These are phyloP conservation scores for Modicella reniformis DNA, from an alignment of 371 early-diverging fungal species.

Conservation along the genomic window DNA sequence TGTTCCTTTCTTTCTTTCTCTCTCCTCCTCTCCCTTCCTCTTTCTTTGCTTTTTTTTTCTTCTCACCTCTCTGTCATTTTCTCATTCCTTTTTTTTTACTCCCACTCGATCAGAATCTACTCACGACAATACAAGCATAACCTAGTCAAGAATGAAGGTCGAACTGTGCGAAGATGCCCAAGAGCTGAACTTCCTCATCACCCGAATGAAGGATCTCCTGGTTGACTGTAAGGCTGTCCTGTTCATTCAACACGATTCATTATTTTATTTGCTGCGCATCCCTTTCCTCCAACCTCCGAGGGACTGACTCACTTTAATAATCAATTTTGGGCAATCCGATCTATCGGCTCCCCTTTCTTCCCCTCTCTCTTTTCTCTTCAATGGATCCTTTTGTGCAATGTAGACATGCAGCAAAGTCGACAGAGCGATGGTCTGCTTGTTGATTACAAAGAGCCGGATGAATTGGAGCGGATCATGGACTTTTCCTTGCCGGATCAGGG, in stretches of 20 bases:
- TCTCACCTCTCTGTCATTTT: not conserved
- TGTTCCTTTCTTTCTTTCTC: not conserved
- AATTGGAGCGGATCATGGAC: constrained; percentile 64
- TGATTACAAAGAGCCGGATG: constrained; percentile 60
- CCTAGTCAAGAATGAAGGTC: constrained; percentile 3
- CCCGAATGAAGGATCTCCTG: constrained; percentile 50
- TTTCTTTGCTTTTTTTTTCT: not conserved
- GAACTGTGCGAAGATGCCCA: constrained; percentile 51
- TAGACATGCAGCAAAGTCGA: constrained; percentile 61
- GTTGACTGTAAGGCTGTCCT: constrained; percentile 39
- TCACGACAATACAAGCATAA: not conserved
- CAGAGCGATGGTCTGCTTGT: constrained; percentile 57
- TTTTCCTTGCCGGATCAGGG: constrained; percentile 62
- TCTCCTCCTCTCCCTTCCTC: not conserved
- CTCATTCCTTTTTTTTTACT: constrained; percentile 1
- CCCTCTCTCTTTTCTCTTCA: not conserved
- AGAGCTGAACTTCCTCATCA: constrained; percentile 54
- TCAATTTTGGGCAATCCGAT: constrained; percentile 38
- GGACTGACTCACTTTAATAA: constrained; percentile 38
- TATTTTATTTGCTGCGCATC: not conserved
- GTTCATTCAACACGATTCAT: not conserved
- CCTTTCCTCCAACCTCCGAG: not conserved
- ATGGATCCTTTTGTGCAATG: not conserved
- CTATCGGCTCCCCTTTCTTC: not conserved
- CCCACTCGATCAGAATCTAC: not conserved